Evolutionary conservation across 192 early-diverging fungal genomes (phyloP).

Genomic region (Dissophora globulifera): DNA sequence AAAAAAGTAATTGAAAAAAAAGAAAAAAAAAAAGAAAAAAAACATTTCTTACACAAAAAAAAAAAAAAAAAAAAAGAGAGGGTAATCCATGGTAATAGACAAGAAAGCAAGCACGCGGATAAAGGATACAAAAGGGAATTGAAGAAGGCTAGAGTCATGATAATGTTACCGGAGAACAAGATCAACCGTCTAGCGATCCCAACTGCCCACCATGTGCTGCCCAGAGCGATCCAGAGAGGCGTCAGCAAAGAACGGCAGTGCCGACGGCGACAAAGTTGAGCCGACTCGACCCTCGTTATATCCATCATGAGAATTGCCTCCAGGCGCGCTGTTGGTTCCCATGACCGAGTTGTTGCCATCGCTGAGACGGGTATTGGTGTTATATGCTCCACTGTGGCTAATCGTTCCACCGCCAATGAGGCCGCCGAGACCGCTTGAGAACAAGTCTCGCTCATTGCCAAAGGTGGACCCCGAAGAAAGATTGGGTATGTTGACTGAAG

Average conservation of each 20-base stretch:
- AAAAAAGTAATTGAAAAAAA: too few species aligned
- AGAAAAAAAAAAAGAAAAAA: constrained; percentile 4
- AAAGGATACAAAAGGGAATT: too few species aligned
- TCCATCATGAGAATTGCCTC: neutral
- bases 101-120: neutral
- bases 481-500: constrained; percentile 6
- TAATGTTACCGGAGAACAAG: neutral
- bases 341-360: constrained; percentile 1
- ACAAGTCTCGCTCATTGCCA: constrained; percentile 34
- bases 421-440: constrained; percentile 44
- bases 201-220: constrained; percentile 34
- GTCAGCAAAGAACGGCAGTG: constrained; percentile 27
- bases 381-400: constrained; percentile 20
- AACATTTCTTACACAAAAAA: too few species aligned
- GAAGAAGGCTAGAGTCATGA: too few species aligned
- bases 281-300: neutral
- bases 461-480: constrained; percentile 21
- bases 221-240: constrained; percentile 25
- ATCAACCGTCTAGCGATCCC: constrained; percentile 28
- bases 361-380: constrained; percentile 8
- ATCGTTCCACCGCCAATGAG: constrained; percentile 51
- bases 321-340: neutral
- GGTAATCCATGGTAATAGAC: neutral
- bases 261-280: constrained; percentile 35
- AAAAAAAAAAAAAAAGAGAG: neutral